phyloP scores from a whole-genome alignment of 1,139 yeast genomes.

The Trichomonascaceae sp. region DNA sequence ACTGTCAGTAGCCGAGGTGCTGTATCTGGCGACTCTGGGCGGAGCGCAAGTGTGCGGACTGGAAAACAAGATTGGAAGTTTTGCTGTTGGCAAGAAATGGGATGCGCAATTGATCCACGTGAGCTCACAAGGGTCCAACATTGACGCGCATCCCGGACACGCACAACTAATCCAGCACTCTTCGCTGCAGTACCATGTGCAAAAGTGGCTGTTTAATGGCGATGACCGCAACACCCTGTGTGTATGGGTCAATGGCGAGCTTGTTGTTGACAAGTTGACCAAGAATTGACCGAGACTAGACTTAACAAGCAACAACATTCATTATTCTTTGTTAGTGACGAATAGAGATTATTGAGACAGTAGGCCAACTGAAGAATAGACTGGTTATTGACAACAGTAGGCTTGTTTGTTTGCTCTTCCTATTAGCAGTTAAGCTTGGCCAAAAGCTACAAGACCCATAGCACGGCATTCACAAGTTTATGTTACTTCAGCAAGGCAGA shows the following conservation, averaged over 20 bases:
- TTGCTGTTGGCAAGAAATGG: constrained; percentile 63
- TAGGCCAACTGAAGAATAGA: too few species aligned
- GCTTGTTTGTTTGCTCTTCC: too few species aligned
- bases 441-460: too few species aligned
- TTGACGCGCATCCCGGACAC: constrained; percentile 42
- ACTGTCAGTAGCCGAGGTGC: constrained; percentile 54
- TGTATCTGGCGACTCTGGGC: constrained; percentile 76
- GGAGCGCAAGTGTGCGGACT: constrained; percentile 73
- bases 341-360: too few species aligned
- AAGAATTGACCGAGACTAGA: background rate
- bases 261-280: constrained; percentile 33
- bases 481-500: too few species aligned
- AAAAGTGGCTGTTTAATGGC: constrained; percentile 91
- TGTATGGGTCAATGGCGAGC: constrained; percentile 76
- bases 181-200: constrained; percentile 34
- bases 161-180: constrained; percentile 1
- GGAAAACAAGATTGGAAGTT: constrained; percentile 49
- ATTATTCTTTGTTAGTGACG: too few species aligned
- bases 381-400: too few species aligned
- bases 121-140: constrained; percentile 35
- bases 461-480: too few species aligned
- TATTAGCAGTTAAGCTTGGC: too few species aligned
- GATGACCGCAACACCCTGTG: constrained; percentile 76
- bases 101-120: constrained; percentile 75
- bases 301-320: too few species aligned